Percentiles rank a stretch among this genome's conserved stretches.
These are phyloP conservation scores for Penicillium psychrosexuale DNA, from an alignment of 2,329 filamentous ascomycete species.

Conservation along the genomic window DNA sequence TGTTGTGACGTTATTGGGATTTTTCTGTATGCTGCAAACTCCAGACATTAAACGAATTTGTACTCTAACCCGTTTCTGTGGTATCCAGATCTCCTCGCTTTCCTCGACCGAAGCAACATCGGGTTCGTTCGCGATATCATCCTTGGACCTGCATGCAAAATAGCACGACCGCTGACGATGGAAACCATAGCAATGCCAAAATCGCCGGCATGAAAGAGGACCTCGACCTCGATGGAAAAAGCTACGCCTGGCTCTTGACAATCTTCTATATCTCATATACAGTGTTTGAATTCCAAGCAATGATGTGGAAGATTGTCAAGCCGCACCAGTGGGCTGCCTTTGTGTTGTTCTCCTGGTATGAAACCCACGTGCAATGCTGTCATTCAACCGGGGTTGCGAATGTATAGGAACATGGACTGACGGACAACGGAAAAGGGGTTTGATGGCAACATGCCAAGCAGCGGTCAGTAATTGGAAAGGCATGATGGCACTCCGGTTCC, in stretches of 20 bases:
- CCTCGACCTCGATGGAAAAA: constrained; percentile 46
- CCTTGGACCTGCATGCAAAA: neutral
- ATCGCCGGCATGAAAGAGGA: constrained; percentile 54
- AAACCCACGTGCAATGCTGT: constrained; percentile 17
- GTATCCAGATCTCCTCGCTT: constrained; percentile 45
- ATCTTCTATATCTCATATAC: constrained; percentile 54
- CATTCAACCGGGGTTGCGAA: constrained; percentile 11
- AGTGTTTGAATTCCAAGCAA: constrained; percentile 40
- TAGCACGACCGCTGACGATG: constrained; percentile 1
- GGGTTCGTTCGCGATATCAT: constrained; percentile 33
- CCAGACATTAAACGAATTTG: neutral
- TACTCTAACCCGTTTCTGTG: neutral
- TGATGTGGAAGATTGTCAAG: constrained; percentile 47
- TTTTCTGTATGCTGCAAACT: constrained; percentile 36
- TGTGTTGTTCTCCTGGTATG: constrained; percentile 42
- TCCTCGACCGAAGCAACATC: constrained; percentile 52
- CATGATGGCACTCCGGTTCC: constrained; percentile 50
- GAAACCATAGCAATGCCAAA: constrained; percentile 47
- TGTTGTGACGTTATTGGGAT: constrained; percentile 36
- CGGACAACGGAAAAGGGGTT: constrained; percentile 39
- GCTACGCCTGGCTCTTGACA: constrained; percentile 52
- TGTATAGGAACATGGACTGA: constrained; percentile 11
- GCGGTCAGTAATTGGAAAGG: constrained; percentile 45
- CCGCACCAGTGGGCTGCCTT: constrained; percentile 46
- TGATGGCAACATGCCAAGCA: constrained; percentile 49